These are phyloP conservation scores for Monsonia emarginata DNA, from an alignment of 441 rosid species.

Conservation along the genomic window DNA sequence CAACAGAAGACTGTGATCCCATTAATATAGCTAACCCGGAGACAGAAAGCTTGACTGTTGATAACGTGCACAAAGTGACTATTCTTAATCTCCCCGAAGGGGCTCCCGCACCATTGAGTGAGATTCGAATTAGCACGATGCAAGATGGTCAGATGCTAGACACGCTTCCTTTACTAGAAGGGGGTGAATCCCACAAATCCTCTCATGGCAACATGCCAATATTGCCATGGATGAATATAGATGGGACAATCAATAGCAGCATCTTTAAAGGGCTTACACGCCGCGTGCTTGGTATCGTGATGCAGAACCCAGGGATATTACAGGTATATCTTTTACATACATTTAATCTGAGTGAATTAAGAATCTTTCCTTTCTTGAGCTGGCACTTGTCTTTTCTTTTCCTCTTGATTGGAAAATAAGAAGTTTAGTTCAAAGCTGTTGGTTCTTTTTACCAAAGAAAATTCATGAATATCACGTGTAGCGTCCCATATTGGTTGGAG, in stretches of 20 bases:
- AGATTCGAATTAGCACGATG: slow-evolving; percentile 23
- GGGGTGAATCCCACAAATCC: slow-evolving; percentile 22
- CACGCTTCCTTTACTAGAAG: slow-evolving; percentile 19
- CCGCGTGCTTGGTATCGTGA: slow-evolving; percentile 66
- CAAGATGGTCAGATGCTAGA: slow-evolving; percentile 25
- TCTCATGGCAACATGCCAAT: slow-evolving; percentile 44
- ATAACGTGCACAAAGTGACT: slow-evolving; percentile 64
- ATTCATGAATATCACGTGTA: neutral
- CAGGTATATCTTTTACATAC: slow-evolving; percentile 46
- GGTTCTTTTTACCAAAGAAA: neutral
- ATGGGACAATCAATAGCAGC: slow-evolving; percentile 56
- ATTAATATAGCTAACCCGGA: slow-evolving; percentile 24
- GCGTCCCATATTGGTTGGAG: too few species aligned
- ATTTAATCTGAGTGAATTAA: neutral
- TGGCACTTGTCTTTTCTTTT: too few species aligned
- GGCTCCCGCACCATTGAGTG: slow-evolving; percentile 21
- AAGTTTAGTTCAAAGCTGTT: neutral
- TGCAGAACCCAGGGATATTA: slow-evolving; percentile 80
- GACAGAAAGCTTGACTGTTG: slow-evolving; percentile 20
- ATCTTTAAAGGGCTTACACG: slow-evolving; percentile 70
- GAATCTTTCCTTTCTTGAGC: neutral
- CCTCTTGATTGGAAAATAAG: neutral
- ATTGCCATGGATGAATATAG: slow-evolving; percentile 87
- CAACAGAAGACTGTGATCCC: slow-evolving; percentile 24
- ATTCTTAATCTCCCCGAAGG: slow-evolving; percentile 80